Conservation (phyloP, 2,329 filamentous ascomycete species). For the Tolypocladium guangdongense region DNA sequence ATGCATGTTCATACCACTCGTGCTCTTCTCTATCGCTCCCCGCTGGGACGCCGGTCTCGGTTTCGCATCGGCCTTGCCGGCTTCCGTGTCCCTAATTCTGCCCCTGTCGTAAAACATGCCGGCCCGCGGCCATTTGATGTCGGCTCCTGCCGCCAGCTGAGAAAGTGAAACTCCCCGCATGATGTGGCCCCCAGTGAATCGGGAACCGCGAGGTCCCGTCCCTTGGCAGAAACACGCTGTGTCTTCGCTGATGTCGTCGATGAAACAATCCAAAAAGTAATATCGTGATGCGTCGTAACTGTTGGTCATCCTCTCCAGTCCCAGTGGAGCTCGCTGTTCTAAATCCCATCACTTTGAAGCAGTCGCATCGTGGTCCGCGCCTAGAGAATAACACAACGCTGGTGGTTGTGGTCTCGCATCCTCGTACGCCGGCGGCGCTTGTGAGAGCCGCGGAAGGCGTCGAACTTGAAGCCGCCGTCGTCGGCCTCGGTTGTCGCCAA, state of each 20-base stretch:
- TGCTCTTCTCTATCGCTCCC: not conserved
- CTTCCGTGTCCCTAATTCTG: not conserved
- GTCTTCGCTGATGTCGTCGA: not conserved
- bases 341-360: not conserved
- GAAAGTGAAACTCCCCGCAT: not conserved
- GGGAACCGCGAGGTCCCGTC: not conserved
- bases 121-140: not conserved
- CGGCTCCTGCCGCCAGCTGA: not conserved
- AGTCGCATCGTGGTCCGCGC: not conserved
- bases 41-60: too few species aligned
- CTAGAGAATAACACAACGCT: constrained; percentile 33
- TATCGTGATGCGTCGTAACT: not conserved
- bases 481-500: constrained; percentile 22
- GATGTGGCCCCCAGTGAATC: not conserved
- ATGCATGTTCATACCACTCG: not conserved
- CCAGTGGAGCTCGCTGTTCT: not conserved
- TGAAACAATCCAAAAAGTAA: not conserved
- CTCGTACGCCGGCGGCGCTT: constrained; percentile 19
- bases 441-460: constrained; percentile 17
- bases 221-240: not conserved
- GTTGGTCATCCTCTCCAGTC: not conserved
- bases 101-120: not conserved
- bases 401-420: constrained; percentile 20
- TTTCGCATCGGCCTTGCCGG: not conserved
- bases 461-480: constrained; percentile 29